A percentile compares a stretch with the other conserved stretches of the same genome.
Evolutionary conservation across 2,329 filamentous ascomycete genomes (phyloP).

Genomic region (Pestalotiopsis fici): DNA sequence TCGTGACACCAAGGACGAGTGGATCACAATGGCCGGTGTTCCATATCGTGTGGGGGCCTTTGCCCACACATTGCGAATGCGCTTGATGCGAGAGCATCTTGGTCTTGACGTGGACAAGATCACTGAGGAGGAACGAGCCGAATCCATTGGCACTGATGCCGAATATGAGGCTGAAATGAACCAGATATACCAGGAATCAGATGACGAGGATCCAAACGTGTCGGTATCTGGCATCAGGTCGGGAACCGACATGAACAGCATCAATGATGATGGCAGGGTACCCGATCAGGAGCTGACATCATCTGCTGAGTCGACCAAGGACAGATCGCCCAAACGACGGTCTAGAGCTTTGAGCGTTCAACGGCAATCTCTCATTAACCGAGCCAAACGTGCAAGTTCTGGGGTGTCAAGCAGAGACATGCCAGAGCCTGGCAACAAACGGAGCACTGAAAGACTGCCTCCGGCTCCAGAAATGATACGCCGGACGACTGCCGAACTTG

Average conservation of each 20-base stretch:
- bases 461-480: slow-evolving; percentile 59
- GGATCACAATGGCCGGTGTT: slow-evolving; percentile 86
- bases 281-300: slow-evolving; percentile 14
- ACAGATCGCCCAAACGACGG: slow-evolving; percentile 37
- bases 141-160: slow-evolving; percentile 23
- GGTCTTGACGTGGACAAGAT: slow-evolving; percentile 95
- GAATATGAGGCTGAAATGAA: slow-evolving; percentile 52
- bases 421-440: slow-evolving; percentile 31
- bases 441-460: slow-evolving; percentile 52
- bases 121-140: slow-evolving; percentile 73
- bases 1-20: slow-evolving; percentile 88
- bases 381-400: background rate
- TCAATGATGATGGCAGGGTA: background rate
- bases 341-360: slow-evolving; percentile 59
- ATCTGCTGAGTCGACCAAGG: slow-evolving; percentile 31
- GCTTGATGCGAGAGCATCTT: slow-evolving; percentile 94
- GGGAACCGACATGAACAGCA: too few relatives aligned
- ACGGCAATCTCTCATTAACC: slow-evolving; percentile 58
- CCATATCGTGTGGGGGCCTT: slow-evolving; percentile 91
- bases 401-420: slow-evolving; percentile 29
- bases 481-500: slow-evolving; percentile 66
- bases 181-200: slow-evolving; percentile 57
- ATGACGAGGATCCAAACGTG: slow-evolving; percentile 22
- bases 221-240: slow-evolving; percentile 6
- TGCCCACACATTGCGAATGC: slow-evolving; percentile 87